phyloP scores from a whole-genome alignment of 331 rosid species.

The Cydonia oblonga region DNA sequence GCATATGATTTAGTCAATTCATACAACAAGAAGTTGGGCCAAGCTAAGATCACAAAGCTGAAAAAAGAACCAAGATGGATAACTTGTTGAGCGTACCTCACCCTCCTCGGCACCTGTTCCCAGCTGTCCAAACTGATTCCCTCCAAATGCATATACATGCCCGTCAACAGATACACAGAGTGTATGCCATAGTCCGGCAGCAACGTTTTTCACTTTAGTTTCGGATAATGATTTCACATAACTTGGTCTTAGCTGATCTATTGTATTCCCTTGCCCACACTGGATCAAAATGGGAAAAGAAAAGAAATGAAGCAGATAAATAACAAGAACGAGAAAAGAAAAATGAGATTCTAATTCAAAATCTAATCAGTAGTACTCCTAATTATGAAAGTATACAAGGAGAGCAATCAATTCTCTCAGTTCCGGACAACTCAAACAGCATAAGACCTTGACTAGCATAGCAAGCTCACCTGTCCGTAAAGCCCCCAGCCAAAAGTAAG shows the following conservation, averaged over 20 bases:
- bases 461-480: conserved; percentile 69
- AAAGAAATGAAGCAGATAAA: background rate
- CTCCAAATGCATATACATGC: conserved; percentile 60
- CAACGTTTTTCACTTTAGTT: conserved; percentile 36
- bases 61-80: background rate
- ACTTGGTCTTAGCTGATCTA: conserved; percentile 68
- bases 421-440: background rate
- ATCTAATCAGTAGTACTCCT: background rate
- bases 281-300: conserved; percentile 7
- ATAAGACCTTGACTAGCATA: background rate
- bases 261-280: conserved; percentile 78
- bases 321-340: background rate
- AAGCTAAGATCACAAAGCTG: background rate
- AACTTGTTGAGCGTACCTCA: conserved; percentile 37
- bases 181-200: conserved; percentile 97
- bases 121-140: conserved; percentile 89
- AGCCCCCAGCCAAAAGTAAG: conserved; percentile 90
- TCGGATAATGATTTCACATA: conserved; percentile 45
- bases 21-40: background rate
- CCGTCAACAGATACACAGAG: conserved; percentile 60
- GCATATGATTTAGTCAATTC: background rate
- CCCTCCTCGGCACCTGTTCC: conserved; percentile 72
- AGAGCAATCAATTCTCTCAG: background rate
- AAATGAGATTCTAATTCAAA: background rate
- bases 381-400: background rate